A percentile compares a stretch with the other conserved stretches of the same genome.
phyloP scores from a whole-genome alignment of 768 basidiomycete species.

The Phaeotremella fagi region DNA sequence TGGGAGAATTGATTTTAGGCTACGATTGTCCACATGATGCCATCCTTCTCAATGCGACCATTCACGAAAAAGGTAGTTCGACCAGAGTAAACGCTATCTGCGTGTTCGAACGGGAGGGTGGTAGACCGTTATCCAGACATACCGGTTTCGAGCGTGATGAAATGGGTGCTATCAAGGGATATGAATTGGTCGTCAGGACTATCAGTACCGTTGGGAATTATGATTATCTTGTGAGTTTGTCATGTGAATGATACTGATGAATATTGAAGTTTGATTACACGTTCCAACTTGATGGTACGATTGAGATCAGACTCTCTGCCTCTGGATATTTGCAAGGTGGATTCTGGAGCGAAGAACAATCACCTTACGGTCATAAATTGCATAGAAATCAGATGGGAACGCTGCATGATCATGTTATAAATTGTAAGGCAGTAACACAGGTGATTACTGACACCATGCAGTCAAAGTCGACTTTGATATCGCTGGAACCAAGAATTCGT shows the following conservation, averaged over 20 bases:
- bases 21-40: slow-evolving; percentile 67
- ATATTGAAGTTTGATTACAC: slow-evolving; percentile 58
- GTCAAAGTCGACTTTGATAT: slow-evolving; percentile 62
- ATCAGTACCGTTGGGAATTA: slow-evolving; percentile 64
- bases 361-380: slow-evolving; percentile 57
- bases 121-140: slow-evolving; percentile 59
- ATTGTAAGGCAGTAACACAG: slow-evolving; percentile 51
- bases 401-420: slow-evolving; percentile 65
- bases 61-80: slow-evolving; percentile 54
- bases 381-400: slow-evolving; percentile 61
- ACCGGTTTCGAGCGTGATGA: slow-evolving; percentile 57
- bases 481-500: slow-evolving; percentile 58
- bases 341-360: slow-evolving; percentile 56
- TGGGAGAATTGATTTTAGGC: slow-evolving; percentile 59
- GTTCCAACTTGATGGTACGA: slow-evolving; percentile 63
- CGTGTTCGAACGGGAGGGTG: slow-evolving; percentile 61
- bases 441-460: background rate
- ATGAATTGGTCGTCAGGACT: slow-evolving; percentile 57
- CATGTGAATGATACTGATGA: slow-evolving; percentile 21
- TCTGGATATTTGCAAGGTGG: slow-evolving; percentile 67
- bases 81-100: slow-evolving; percentile 59
- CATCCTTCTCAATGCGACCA: slow-evolving; percentile 59
- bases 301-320: slow-evolving; percentile 62
- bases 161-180: slow-evolving; percentile 54
- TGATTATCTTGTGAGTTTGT: slow-evolving; percentile 37